Base-by-base conservation (phyloP, 2,329 filamentous ascomycete genomes). In the Curvularia lunata region DNA sequence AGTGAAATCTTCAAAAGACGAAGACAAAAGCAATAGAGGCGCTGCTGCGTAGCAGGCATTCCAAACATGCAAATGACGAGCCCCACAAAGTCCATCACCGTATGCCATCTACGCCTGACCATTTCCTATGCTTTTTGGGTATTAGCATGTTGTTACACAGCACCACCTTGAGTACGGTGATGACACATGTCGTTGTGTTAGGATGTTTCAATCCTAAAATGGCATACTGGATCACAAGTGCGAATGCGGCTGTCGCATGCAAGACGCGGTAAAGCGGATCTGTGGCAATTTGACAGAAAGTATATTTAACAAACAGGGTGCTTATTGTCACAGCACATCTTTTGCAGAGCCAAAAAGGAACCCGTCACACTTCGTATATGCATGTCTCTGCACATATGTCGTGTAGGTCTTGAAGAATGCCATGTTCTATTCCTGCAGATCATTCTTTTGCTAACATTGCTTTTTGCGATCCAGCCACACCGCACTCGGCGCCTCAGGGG, bases 11-110 rank as follows among this genome's bases (percentile, higher is more conserved):
- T 8, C 12, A 21, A 30, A 40, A 48, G 46, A 48, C 13, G 46
- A 48, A 48, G 30, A 48, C 28, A 48, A 48, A 48, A 23, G 28
- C 19, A 23, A 37, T 23, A 48, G 27, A 47, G 45, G 28, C 30
- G n/a, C 28, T 21, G 34, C 18, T 21, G 34, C 12, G 18, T 32
- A 10, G 27, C 45, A 32, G 18, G 45, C 18, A 27, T 47, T 34
- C 28, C 28, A 46, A 47, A 21, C 32, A 30, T 21, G 9, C 4
- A 34, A 34, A 19, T 8, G n/a, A n/a, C 18, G n/a, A 23, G 23
- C n/a, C 18, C 18, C 12, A 47, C 9, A 47, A 34, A 21, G 19
- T 34, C 8, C 45, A 16, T 47, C 34, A 34, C 32, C 13, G 12
- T 19, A 6, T 47, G 19, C 12, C 18, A 10, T 18, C 21, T 21